Percentiles rank a stretch among this genome's conserved stretches.
Evolutionary conservation across 495 filamentous ascomycete species (phyloP).

Genomic region (Corynascus novoguineensis): DNA sequence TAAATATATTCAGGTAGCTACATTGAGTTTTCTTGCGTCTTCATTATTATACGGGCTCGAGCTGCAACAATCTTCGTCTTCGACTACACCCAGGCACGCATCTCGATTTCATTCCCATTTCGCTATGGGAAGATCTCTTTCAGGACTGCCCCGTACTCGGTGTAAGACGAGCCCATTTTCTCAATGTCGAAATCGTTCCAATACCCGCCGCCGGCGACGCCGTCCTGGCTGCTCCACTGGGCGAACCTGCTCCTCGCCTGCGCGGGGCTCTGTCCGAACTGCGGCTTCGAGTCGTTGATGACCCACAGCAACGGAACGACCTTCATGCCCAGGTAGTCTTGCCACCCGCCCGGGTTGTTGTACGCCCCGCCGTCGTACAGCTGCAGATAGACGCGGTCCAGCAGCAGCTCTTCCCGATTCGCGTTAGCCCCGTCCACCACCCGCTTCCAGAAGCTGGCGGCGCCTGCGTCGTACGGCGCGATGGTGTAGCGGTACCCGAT

Average conservation of each 20-base stretch:
- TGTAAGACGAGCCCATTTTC: constrained; percentile 39
- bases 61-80: too few species aligned
- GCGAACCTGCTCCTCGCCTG: constrained; percentile 33
- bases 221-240: constrained; percentile 26
- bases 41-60: too few species aligned
- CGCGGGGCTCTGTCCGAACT: constrained; percentile 30
- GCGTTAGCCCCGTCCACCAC: background rate
- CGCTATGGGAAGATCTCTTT: constrained; percentile 27
- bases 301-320: constrained; percentile 44
- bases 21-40: too few species aligned
- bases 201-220: constrained; percentile 38
- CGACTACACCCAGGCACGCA: background rate
- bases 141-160: constrained; percentile 34
- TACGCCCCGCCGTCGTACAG: constrained; percentile 40
- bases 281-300: constrained; percentile 41
- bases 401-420: constrained; percentile 17
- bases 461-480: constrained; percentile 33
- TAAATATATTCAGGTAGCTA: too few species aligned
- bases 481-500: constrained; percentile 39
- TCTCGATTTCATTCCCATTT: background rate
- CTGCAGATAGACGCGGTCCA: constrained; percentile 32
- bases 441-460: background rate
- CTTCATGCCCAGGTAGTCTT: constrained; percentile 32
- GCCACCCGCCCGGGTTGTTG: constrained; percentile 36
- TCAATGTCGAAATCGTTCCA: constrained; percentile 47